phyloP scores from a whole-genome alignment of 495 filamentous ascomycete species.

The Hypoxylon cercidicola region DNA sequence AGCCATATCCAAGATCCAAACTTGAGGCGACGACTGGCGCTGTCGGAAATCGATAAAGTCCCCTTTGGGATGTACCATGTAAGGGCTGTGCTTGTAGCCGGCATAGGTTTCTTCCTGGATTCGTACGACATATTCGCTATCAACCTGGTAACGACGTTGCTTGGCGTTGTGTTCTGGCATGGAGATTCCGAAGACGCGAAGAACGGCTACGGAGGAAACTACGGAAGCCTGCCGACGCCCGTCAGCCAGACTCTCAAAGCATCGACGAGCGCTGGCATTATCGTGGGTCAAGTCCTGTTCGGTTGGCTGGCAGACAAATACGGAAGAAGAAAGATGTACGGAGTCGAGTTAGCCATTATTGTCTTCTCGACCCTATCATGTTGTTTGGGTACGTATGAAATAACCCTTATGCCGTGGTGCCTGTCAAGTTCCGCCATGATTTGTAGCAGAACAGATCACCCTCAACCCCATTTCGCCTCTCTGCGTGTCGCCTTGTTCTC shows the following conservation, averaged over 20 bases:
- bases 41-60: conserved; percentile 78
- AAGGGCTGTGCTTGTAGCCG: conserved; percentile 75
- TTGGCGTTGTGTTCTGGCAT: conserved; percentile 80
- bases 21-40: conserved; percentile 73
- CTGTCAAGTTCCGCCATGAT: not conserved
- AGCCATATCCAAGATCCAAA: conserved; percentile 75
- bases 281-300: conserved; percentile 78
- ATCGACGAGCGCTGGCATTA: conserved; percentile 76
- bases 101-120: conserved; percentile 83
- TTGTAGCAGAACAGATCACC: too few relatives aligned
- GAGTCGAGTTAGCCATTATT: conserved; percentile 78
- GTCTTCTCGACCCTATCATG: conserved; percentile 53
- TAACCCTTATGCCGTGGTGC: not conserved
- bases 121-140: conserved; percentile 85
- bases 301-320: conserved; percentile 74
- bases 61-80: conserved; percentile 82
- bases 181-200: conserved; percentile 42
- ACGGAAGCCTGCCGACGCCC: conserved; percentile 64
- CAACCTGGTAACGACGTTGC: conserved; percentile 72
- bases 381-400: conserved; percentile 30
- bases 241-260: conserved; percentile 78
- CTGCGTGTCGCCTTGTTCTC: too few relatives aligned
- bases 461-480: too few relatives aligned
- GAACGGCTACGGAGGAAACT: conserved; percentile 53
- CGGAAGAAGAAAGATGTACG: conserved; percentile 82